Conservation (phyloP, 1,139 yeast species). For the Kodamaea fungicola region DNA sequence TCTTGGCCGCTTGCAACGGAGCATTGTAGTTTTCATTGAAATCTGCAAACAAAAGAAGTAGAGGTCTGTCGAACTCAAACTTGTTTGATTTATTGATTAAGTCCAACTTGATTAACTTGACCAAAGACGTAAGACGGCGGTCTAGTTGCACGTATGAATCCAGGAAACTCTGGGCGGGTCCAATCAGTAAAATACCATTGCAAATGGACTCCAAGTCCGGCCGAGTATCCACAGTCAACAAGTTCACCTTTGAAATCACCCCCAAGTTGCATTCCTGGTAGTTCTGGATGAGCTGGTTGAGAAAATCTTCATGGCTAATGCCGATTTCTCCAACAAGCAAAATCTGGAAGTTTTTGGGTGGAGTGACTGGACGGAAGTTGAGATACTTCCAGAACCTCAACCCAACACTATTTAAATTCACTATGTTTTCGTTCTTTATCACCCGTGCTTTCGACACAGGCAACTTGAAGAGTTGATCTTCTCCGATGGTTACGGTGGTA, state of each 20-base stretch:
- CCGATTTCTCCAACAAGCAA: conserved; percentile 40
- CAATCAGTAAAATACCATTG: conserved; percentile 31
- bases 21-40: conserved; percentile 45
- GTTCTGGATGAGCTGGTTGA: conserved; percentile 36
- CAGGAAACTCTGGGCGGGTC: conserved; percentile 19
- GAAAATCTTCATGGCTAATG: conserved; percentile 11
- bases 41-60: conserved; percentile 46
- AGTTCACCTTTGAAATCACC: conserved; percentile 28
- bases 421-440: conserved; percentile 24
- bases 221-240: conserved; percentile 29
- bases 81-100: conserved; percentile 40
- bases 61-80: conserved; percentile 44
- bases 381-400: conserved; percentile 54
- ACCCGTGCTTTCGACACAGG: conserved; percentile 27
- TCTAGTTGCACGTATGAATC: conserved; percentile 30
- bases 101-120: conserved; percentile 36
- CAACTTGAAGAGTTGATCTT: conserved; percentile 22
- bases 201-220: conserved; percentile 31
- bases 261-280: conserved; percentile 54
- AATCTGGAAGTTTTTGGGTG: conserved; percentile 50
- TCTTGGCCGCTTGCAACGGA: conserved; percentile 43
- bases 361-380: conserved; percentile 51
- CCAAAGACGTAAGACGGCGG: conserved; percentile 27
- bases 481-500: conserved; percentile 7
- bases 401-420: conserved; percentile 37